Percentiles rank a stretch among this genome's conserved stretches.
Conservation (phyloP, 768 basidiomycete species). For the Termitomyces sp. region DNA sequence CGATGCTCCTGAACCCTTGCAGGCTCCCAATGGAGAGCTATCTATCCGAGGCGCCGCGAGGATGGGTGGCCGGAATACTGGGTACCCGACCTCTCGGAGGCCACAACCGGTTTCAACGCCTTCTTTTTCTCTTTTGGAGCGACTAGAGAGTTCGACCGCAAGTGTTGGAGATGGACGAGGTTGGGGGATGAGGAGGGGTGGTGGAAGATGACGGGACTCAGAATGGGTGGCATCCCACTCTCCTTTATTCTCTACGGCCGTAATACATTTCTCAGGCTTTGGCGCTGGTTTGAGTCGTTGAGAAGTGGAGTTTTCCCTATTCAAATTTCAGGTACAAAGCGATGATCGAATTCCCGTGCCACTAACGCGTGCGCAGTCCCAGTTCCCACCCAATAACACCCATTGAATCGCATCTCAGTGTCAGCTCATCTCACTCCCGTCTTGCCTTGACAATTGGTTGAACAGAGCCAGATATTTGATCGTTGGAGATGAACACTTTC, state of each 20-base stretch:
- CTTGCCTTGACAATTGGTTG: not conserved
- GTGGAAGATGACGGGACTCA: conserved; percentile 17
- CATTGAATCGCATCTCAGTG: not conserved
- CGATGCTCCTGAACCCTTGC: conserved; percentile 1
- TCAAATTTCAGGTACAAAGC: not conserved
- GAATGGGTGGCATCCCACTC: conserved; percentile 1
- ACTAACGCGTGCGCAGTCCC: not conserved
- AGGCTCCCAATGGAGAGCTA: conserved; percentile 37
- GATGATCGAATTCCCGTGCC: not conserved
- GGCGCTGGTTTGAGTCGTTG: not conserved
- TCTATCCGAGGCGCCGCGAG: conserved; percentile 56
- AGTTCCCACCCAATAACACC: no score
- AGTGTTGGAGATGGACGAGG: conserved; percentile 15
- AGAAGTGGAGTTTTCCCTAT: not conserved
- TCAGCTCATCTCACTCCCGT: not conserved
- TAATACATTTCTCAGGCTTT: not conserved
- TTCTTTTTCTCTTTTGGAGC: conserved; percentile 33
- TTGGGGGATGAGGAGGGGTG: conserved; percentile 26
- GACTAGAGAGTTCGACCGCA: conserved; percentile 26
- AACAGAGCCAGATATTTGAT: not conserved
- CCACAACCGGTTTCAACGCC: conserved; percentile 14
- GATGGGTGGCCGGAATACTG: conserved; percentile 8
- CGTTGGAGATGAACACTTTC: not conserved
- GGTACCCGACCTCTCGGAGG: conserved; percentile 1
- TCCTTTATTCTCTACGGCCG: conserved; percentile 11